These are phyloP conservation scores for Lachancea nothofagi DNA, from an alignment of 805 yeast species.

Conservation along the genomic window DNA sequence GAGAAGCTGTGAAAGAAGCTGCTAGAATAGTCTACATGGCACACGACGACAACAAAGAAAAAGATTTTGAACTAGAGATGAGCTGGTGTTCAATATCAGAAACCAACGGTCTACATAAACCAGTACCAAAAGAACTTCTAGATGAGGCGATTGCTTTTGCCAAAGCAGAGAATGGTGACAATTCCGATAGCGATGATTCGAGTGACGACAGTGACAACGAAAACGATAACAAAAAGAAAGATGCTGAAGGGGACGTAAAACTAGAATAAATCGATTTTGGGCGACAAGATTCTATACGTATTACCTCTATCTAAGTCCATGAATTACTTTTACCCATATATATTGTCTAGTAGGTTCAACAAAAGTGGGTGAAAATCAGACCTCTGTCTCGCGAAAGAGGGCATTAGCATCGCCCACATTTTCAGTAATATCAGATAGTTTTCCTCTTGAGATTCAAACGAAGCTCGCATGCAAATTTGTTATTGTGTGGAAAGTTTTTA, in stretches of 20 bases:
- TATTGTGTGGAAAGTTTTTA: too few relatives aligned
- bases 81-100: conserved; percentile 78
- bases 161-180: conserved; percentile 59
- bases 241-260: conserved; percentile 23
- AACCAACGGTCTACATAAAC: conserved; percentile 74
- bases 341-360: too few relatives aligned
- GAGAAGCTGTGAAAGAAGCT: conserved; percentile 87
- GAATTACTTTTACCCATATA: background rate
- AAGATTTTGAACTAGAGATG: conserved; percentile 91
- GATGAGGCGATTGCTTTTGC: conserved; percentile 83
- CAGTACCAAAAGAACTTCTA: conserved; percentile 72
- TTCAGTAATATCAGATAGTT: too few relatives aligned
- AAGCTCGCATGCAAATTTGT: too few relatives aligned
- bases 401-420: too few relatives aligned
- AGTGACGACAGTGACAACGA: conserved; percentile 22
- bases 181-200: conserved; percentile 20
- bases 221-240: conserved; percentile 9
- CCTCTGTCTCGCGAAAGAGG: too few relatives aligned
- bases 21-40: conserved; percentile 90
- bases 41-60: conserved; percentile 96
- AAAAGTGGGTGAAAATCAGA: too few relatives aligned
- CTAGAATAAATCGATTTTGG: conserved; percentile 12
- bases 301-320: background rate
- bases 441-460: too few relatives aligned
- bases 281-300: background rate